Evolutionary conservation across 805 yeast species (phyloP).

Genomic region (Myxozyma geophila): DNA sequence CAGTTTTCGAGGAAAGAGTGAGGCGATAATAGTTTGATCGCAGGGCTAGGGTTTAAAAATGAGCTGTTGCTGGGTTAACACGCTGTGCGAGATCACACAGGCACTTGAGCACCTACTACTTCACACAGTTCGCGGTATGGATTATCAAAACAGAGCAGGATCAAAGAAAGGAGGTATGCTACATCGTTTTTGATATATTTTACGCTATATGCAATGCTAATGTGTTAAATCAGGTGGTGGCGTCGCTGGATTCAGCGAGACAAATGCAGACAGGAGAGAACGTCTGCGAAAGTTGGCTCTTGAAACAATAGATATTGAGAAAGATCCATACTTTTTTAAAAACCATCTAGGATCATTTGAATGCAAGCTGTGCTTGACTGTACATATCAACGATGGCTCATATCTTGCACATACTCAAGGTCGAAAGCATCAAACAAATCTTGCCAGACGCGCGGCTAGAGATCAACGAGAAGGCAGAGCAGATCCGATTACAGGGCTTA

Average conservation of each 20-base stretch:
- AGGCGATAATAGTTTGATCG: neutral
- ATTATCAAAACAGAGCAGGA: slow-evolving; percentile 86
- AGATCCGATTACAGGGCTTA: slow-evolving; percentile 26
- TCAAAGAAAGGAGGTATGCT: slow-evolving; percentile 71
- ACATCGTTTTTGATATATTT: neutral
- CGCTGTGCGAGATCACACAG: too few species aligned
- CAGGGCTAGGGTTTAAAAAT: neutral
- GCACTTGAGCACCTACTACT: too few species aligned
- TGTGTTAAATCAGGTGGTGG: slow-evolving; percentile 63
- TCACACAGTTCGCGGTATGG: slow-evolving; percentile 55
- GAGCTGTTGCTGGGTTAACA: neutral
- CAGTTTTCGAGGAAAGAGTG: neutral
- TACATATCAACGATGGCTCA: slow-evolving; percentile 78
- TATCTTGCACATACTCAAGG: slow-evolving; percentile 86
- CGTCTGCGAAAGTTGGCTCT: slow-evolving; percentile 66
- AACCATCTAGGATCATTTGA: slow-evolving; percentile 85
- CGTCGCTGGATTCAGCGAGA: slow-evolving; percentile 72
- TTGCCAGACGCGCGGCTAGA: slow-evolving; percentile 59
- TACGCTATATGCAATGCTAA: neutral
- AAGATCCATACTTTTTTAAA: slow-evolving; percentile 82
- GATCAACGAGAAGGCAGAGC: slow-evolving; percentile 37
- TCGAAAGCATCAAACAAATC: slow-evolving; percentile 73
- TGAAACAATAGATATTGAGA: slow-evolving; percentile 49
- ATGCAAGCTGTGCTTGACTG: slow-evolving; percentile 81
- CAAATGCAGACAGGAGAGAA: slow-evolving; percentile 68